Evolutionary conservation across 371 early-diverging fungal genomes (phyloP).

Genomic region (Rhizomucor pusillus): DNA sequence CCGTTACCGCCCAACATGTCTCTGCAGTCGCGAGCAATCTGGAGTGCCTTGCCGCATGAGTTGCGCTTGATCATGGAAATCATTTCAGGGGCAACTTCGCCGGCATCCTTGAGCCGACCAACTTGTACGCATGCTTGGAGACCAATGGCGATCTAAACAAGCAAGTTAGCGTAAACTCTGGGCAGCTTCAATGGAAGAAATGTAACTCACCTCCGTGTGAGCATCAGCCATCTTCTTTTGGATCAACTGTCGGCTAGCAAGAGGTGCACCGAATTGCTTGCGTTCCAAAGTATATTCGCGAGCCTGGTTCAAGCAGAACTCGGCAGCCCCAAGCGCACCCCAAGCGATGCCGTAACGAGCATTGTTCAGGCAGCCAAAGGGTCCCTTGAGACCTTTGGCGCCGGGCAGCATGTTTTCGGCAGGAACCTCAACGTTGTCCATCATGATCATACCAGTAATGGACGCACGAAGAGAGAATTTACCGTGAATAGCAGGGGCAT

Average conservation of each 20-base stretch:
- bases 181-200: background rate
- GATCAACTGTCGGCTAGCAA: slow-evolving; percentile 94
- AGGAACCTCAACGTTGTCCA: slow-evolving; percentile 96
- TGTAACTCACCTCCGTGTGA: slow-evolving; percentile 69
- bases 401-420: slow-evolving; percentile 86
- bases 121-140: slow-evolving; percentile 91
- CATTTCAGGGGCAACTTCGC: slow-evolving; percentile 91
- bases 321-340: slow-evolving; percentile 97
- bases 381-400: slow-evolving; percentile 92
- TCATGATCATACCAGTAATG: slow-evolving; percentile 97
- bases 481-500: slow-evolving; percentile 89
- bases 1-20: slow-evolving; percentile 94
- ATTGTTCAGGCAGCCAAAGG: slow-evolving; percentile 97
- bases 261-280: slow-evolving; percentile 89
- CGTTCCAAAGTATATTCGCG: slow-evolving; percentile 89
- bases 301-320: slow-evolving; percentile 87
- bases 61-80: slow-evolving; percentile 96
- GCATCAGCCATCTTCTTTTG: slow-evolving; percentile 98
- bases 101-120: slow-evolving; percentile 91
- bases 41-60: slow-evolving; percentile 92
- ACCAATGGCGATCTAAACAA: slow-evolving; percentile 77
- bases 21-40: slow-evolving; percentile 88
- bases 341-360: slow-evolving; percentile 97
- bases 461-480: slow-evolving; percentile 96
- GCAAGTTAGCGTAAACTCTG: background rate